phyloP scores from a whole-genome alignment of 1,284 basidiomycete genomes.

The Cystobasidiaceae sp. region DNA sequence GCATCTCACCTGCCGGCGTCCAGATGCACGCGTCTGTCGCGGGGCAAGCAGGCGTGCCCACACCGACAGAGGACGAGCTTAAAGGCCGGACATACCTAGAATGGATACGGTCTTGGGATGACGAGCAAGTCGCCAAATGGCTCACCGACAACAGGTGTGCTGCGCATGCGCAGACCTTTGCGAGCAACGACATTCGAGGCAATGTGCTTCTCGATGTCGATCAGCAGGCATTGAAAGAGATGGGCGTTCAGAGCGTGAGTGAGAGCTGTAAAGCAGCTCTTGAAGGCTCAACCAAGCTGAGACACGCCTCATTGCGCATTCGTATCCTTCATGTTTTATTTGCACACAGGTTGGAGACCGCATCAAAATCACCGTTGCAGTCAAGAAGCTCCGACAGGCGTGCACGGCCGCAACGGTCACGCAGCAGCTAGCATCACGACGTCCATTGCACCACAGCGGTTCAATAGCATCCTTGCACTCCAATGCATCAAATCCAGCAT shows the following conservation, averaged over 20 bases:
- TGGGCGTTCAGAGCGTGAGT: slow-evolving; percentile 64
- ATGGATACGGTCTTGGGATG: slow-evolving; percentile 38
- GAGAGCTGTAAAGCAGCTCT: background rate
- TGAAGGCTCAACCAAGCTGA: background rate
- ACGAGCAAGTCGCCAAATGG: slow-evolving; percentile 39
- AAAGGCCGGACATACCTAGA: slow-evolving; percentile 22
- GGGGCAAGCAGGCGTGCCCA: slow-evolving; percentile 14
- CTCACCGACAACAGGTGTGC: slow-evolving; percentile 55
- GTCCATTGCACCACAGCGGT: slow-evolving; percentile 7
- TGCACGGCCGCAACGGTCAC: slow-evolving; percentile 43
- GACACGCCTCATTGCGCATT: background rate
- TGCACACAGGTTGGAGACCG: slow-evolving; percentile 65
- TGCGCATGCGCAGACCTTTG: slow-evolving; percentile 65
- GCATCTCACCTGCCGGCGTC: background rate
- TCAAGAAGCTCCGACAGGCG: slow-evolving; percentile 66
- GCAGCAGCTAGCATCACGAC: slow-evolving; percentile 1
- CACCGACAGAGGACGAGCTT: slow-evolving; percentile 24
- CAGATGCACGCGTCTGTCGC: too few relatives aligned
- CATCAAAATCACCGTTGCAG: slow-evolving; percentile 73
- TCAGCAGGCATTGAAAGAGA: slow-evolving; percentile 74
- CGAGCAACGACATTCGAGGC: slow-evolving; percentile 77
- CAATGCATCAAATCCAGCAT: background rate
- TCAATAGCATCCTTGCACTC: slow-evolving; percentile 7
- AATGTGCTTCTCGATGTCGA: slow-evolving; percentile 84
- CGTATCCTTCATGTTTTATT: background rate